Evolutionary conservation across 805 yeast genomes (phyloP).

Genomic region (Starmerella floricola): DNA sequence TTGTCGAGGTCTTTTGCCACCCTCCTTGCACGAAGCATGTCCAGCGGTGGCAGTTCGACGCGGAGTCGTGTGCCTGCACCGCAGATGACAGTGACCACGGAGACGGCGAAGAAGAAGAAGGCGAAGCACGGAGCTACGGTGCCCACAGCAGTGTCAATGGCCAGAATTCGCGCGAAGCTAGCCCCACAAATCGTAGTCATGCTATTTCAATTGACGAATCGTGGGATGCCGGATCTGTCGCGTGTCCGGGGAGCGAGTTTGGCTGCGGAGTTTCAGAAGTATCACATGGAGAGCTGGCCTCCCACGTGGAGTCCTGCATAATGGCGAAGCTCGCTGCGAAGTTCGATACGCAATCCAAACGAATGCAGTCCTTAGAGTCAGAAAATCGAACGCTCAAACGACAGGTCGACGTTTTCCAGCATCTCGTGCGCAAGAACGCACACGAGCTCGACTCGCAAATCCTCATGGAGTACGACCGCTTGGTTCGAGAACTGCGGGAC

Average conservation of each 20-base stretch:
- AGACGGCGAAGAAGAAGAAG: constrained; percentile 3
- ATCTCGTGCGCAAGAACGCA: constrained; percentile 18
- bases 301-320: constrained; percentile 24
- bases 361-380: constrained; percentile 25
- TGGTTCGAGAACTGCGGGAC: constrained; percentile 28
- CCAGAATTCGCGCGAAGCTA: too few relatives aligned
- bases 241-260: constrained; percentile 22
- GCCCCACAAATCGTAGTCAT: too few relatives aligned
- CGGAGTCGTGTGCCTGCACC: background rate
- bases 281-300: background rate
- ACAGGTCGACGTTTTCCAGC: constrained; percentile 23
- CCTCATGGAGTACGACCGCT: constrained; percentile 28
- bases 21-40: constrained; percentile 20
- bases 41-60: constrained; percentile 17
- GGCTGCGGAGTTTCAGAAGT: constrained; percentile 26
- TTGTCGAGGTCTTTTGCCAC: constrained; percentile 32
- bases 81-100: background rate
- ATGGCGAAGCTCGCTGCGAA: constrained; percentile 24
- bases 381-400: constrained; percentile 27
- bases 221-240: too few relatives aligned
- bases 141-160: too few relatives aligned
- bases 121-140: constrained; percentile 5
- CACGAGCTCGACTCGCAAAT: constrained; percentile 24
- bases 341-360: constrained; percentile 23
- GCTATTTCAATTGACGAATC: too few relatives aligned